phyloP scores from a whole-genome alignment of 148 eudicot genomes.

The Limonium bicolor region DNA sequence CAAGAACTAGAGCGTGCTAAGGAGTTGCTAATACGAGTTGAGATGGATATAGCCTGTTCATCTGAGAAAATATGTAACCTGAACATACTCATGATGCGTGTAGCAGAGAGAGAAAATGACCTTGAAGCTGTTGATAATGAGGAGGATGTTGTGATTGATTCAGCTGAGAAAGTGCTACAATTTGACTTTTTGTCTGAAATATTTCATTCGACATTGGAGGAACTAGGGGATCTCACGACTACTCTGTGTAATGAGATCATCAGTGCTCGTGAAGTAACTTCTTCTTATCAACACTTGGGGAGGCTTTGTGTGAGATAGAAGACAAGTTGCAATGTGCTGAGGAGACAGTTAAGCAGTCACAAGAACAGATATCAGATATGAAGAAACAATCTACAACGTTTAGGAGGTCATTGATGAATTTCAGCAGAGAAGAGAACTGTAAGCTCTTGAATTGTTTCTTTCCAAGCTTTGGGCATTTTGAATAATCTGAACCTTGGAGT shows the following conservation, averaged over 20 bases:
- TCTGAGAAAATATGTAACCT: slow-evolving; percentile 77
- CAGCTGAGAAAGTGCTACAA: slow-evolving; percentile 43
- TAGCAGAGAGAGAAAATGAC: slow-evolving; percentile 66
- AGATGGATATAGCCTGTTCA: slow-evolving; percentile 54
- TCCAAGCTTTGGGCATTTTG: neutral
- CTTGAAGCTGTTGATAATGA: slow-evolving; percentile 50
- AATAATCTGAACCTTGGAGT: neutral
- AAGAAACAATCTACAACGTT: slow-evolving; percentile 49
- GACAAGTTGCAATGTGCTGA: slow-evolving; percentile 49
- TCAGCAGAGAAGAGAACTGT: slow-evolving; percentile 31
- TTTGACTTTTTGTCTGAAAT: slow-evolving; percentile 63
- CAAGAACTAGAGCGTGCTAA: slow-evolving; percentile 23
- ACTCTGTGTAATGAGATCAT: slow-evolving; percentile 32
- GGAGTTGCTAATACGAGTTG: slow-evolving; percentile 35
- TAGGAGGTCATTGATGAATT: slow-evolving; percentile 30
- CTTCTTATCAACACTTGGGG: slow-evolving; percentile 30
- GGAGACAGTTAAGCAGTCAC: slow-evolving; percentile 52
- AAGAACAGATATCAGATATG: slow-evolving; percentile 59
- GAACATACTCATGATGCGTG: slow-evolving; percentile 62
- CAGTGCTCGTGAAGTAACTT: slow-evolving; percentile 22
- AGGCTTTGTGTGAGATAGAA: slow-evolving; percentile 23
- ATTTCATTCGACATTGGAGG: slow-evolving; percentile 59
- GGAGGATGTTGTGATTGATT: slow-evolving; percentile 18
- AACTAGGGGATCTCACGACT: slow-evolving; percentile 29
- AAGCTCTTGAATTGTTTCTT: slow-evolving; percentile 8